Evolutionary conservation across 345 rosid species (phyloP).

Genomic region (Pseudoturritis turrita): DNA sequence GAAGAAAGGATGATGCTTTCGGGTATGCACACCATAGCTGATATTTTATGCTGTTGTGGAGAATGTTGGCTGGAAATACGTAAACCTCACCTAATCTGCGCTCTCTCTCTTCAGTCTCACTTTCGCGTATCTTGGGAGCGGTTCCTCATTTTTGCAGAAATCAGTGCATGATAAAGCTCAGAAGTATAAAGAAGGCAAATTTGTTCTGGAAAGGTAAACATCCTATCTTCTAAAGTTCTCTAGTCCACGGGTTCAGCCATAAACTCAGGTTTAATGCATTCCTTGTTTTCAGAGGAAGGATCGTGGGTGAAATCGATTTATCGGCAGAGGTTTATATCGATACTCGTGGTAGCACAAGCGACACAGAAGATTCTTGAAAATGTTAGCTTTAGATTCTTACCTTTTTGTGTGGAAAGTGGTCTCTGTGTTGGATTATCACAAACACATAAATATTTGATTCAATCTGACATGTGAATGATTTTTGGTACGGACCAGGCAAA

Average conservation of each 20-base stretch:
- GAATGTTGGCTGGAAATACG: constrained; percentile 95
- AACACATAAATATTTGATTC: no score
- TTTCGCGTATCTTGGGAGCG: neutral
- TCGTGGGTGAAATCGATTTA: constrained; percentile 71
- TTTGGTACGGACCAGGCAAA: no score
- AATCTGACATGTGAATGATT: no score
- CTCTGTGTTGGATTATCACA: no score
- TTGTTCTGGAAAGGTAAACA: constrained; percentile 73
- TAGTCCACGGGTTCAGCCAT: neutral
- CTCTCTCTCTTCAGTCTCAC: neutral
- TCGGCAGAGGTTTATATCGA: constrained; percentile 58
- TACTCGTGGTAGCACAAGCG: constrained; percentile 50
- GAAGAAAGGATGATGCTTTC: constrained; percentile 83
- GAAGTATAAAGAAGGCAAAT: constrained; percentile 81
- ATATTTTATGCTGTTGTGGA: constrained; percentile 85
- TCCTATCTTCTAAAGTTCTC: neutral
- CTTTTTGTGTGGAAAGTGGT: neutral
- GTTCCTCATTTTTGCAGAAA: constrained; percentile 39
- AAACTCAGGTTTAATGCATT: neutral
- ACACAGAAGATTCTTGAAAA: constrained; percentile 45
- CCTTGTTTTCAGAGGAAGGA: constrained; percentile 52
- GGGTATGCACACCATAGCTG: constrained; percentile 79
- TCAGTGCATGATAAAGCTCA: constrained; percentile 67
- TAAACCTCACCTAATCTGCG: constrained; percentile 30
- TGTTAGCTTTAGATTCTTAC: constrained; percentile 6